Conservation (phyloP, 192 early-diverging fungal species). For the Coemansia furcata region DNA sequence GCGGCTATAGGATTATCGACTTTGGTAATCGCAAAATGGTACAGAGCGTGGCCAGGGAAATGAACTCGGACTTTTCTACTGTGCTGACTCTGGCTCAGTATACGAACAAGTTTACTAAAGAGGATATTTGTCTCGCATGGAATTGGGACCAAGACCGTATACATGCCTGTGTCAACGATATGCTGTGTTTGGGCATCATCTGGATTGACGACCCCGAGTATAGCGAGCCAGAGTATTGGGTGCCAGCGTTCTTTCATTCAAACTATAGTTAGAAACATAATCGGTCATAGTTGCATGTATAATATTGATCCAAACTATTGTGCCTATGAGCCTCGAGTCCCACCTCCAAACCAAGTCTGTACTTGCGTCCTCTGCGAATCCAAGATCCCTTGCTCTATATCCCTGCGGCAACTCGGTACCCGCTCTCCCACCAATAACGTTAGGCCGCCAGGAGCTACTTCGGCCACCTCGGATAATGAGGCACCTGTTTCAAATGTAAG, state of each 20-base stretch:
- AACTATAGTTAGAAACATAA: background rate
- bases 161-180: slow-evolving; percentile 39
- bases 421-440: too few species aligned
- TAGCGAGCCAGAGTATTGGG: slow-evolving; percentile 34
- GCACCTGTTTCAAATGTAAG: too few species aligned
- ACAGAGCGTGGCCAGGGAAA: slow-evolving; percentile 83
- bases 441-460: too few species aligned
- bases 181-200: slow-evolving; percentile 40
- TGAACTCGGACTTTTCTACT: slow-evolving; percentile 77
- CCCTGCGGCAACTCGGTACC: too few species aligned
- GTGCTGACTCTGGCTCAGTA: slow-evolving; percentile 70
- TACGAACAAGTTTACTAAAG: slow-evolving; percentile 34
- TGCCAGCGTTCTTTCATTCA: slow-evolving; percentile 32
- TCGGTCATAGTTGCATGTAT: background rate
- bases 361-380: too few species aligned
- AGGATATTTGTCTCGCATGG: slow-evolving; percentile 26
- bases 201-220: slow-evolving; percentile 35
- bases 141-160: slow-evolving; percentile 40
- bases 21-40: slow-evolving; percentile 83
- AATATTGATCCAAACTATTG: too few species aligned
- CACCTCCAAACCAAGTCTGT: too few species aligned
- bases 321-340: too few species aligned
- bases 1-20: slow-evolving; percentile 80
- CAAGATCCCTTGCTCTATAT: too few species aligned
- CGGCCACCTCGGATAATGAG: too few species aligned